phyloP scores from a whole-genome alignment of 441 rosid species.

The Pelargonium australe region DNA sequence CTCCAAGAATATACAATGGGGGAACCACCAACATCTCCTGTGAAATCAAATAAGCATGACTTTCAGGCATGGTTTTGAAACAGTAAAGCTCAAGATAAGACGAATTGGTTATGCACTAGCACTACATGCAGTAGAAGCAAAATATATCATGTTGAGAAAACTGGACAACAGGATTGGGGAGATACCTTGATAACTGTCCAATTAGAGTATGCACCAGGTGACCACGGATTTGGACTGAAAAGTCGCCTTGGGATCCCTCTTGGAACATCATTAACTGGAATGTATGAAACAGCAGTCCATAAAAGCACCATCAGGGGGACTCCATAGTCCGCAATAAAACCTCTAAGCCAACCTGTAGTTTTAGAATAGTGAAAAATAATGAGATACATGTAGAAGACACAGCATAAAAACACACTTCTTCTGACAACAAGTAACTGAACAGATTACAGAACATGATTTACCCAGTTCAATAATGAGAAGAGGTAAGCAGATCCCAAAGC shows the following conservation, averaged over 20 bases:
- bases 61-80: constrained; percentile 14
- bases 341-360: constrained; percentile 55
- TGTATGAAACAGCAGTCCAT: constrained; percentile 68
- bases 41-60: constrained; percentile 20
- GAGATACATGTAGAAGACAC: background rate
- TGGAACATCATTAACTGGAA: constrained; percentile 60
- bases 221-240: constrained; percentile 82
- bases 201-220: constrained; percentile 68
- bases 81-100: constrained; percentile 13
- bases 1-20: constrained; percentile 61
- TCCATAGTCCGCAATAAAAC: constrained; percentile 68
- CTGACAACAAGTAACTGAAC: background rate
- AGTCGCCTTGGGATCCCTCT: constrained; percentile 73
- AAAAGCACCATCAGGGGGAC: constrained; percentile 71
- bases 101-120: constrained; percentile 5
- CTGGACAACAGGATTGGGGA: constrained; percentile 10
- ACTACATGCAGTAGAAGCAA: constrained; percentile 14
- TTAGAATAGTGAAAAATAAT: background rate
- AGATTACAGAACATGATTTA: background rate
- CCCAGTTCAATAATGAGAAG: background rate
- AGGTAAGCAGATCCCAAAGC: background rate
- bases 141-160: constrained; percentile 4
- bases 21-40: constrained; percentile 75
- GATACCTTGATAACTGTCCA: constrained; percentile 71
- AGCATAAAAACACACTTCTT: background rate